Percentiles rank a stretch among this genome's conserved stretches.
phyloP scores from a whole-genome alignment of 83 land plant species.

The Diphasiastrum complanatum region DNA sequence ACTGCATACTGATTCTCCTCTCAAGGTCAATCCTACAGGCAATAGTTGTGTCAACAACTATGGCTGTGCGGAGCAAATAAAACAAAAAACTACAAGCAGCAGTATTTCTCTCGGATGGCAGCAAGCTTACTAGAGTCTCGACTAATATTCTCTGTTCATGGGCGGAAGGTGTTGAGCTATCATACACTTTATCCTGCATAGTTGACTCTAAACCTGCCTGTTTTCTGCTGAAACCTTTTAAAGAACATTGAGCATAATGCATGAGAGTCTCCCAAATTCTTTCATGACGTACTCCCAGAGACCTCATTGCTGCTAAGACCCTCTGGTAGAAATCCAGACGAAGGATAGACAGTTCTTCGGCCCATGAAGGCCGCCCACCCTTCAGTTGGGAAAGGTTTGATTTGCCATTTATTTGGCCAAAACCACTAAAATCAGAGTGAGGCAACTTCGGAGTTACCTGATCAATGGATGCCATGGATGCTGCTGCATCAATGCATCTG shows the following conservation, averaged over 20 bases:
- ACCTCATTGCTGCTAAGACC: slow-evolving; percentile 53
- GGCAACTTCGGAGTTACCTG: slow-evolving; percentile 33
- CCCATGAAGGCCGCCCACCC: slow-evolving; percentile 88
- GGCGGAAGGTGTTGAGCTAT: slow-evolving; percentile 17
- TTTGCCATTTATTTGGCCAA: not conserved
- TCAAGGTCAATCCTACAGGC: slow-evolving; percentile 69
- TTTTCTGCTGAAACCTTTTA: slow-evolving; percentile 50
- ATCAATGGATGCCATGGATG: slow-evolving; percentile 30
- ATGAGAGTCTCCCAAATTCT: slow-evolving; percentile 53
- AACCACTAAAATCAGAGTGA: slow-evolving; percentile 14
- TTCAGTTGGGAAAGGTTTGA: slow-evolving; percentile 19
- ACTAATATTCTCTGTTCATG: slow-evolving; percentile 58
- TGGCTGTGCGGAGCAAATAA: slow-evolving; percentile 56
- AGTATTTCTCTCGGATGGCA: slow-evolving; percentile 56
- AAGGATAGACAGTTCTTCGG: slow-evolving; percentile 52
- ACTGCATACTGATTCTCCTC: slow-evolving; percentile 51
- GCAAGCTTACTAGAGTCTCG: slow-evolving; percentile 63
- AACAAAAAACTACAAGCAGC: slow-evolving; percentile 65
- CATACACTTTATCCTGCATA: not conserved
- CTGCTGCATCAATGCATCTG: slow-evolving; percentile 55
- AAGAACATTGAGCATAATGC: slow-evolving; percentile 64
- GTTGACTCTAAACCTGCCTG: no score
- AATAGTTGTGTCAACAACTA: slow-evolving; percentile 53
- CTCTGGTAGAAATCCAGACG: slow-evolving; percentile 54
- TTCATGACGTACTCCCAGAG: slow-evolving; percentile 42